Evolutionary conservation across 352 stramenopile species (phyloP).

Genomic region (Detonula confervacea): DNA sequence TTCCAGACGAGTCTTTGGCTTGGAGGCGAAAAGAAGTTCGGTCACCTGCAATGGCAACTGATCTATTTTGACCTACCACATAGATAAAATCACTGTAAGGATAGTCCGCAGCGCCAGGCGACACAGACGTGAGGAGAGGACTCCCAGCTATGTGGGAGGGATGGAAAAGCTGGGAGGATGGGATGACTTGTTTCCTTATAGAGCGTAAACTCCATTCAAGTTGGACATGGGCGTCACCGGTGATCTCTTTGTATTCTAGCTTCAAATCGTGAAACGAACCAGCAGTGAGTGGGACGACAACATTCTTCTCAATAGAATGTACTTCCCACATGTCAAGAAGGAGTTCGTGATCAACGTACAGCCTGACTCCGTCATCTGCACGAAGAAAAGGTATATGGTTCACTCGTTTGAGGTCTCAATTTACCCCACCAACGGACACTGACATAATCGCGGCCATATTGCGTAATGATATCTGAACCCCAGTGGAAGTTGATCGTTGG

Average conservation of each 20-base stretch:
- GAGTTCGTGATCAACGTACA: slow-evolving; percentile 93
- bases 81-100: slow-evolving; percentile 89
- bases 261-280: slow-evolving; percentile 92
- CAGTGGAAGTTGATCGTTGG: slow-evolving; percentile 89
- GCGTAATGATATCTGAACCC: slow-evolving; percentile 91
- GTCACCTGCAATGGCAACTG: slow-evolving; percentile 88
- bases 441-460: slow-evolving; percentile 94
- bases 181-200: slow-evolving; percentile 88
- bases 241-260: slow-evolving; percentile 95
- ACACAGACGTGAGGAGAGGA: slow-evolving; percentile 90
- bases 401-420: slow-evolving; percentile 85
- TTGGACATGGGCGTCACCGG: slow-evolving; percentile 88
- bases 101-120: slow-evolving; percentile 93
- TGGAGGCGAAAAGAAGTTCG: slow-evolving; percentile 92
- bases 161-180: slow-evolving; percentile 87
- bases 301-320: slow-evolving; percentile 67
- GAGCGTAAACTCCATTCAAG: slow-evolving; percentile 94
- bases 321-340: slow-evolving; percentile 92
- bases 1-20: slow-evolving; percentile 91
- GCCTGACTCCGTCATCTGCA: slow-evolving; percentile 91
- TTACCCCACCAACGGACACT: slow-evolving; percentile 95
- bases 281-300: slow-evolving; percentile 78
- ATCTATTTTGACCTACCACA: slow-evolving; percentile 34
- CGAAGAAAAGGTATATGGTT: slow-evolving; percentile 92
- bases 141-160: slow-evolving; percentile 92